phyloP scores from a whole-genome alignment of 495 filamentous ascomycete species.

The Daldinia caldariorum region DNA sequence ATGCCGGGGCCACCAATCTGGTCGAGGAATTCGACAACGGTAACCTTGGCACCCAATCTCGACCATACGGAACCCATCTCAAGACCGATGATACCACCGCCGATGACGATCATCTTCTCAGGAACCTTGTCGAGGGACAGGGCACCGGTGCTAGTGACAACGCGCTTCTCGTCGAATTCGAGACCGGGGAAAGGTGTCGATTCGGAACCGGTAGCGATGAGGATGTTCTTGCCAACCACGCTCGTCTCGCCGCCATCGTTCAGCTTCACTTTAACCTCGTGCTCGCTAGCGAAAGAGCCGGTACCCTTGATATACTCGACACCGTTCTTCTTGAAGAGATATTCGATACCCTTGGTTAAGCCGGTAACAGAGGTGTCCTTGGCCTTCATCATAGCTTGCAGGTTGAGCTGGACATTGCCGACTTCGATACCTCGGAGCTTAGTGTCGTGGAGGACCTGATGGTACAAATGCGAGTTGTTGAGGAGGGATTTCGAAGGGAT shows the following conservation, averaged over 20 bases:
- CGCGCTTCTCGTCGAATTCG: slow-evolving; percentile 95
- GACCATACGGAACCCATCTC: slow-evolving; percentile 99
- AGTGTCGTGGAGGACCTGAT: slow-evolving; percentile 95
- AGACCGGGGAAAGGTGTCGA: slow-evolving; percentile 95
- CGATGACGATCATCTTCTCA: slow-evolving; percentile 97
- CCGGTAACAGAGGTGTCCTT: slow-evolving; percentile 91
- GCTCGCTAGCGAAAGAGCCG: slow-evolving; percentile 84
- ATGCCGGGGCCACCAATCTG: slow-evolving; percentile 98
- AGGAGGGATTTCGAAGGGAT: slow-evolving; percentile 99
- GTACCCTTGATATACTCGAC: slow-evolving; percentile 97
- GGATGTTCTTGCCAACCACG: slow-evolving; percentile 90
- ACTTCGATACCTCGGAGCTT: slow-evolving; percentile 96
- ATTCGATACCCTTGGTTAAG: slow-evolving; percentile 97
- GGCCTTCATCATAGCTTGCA: slow-evolving; percentile 95
- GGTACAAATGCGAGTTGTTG: slow-evolving; percentile 99
- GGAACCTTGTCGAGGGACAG: slow-evolving; percentile 88
- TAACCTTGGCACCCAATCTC: slow-evolving; percentile 89
- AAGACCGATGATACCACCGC: slow-evolving; percentile 97
- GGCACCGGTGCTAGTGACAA: slow-evolving; percentile 95
- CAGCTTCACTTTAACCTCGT: slow-evolving; percentile 90
- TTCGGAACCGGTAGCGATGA: slow-evolving; percentile 95
- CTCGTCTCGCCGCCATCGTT: slow-evolving; percentile 88
- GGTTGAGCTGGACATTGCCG: slow-evolving; percentile 94
- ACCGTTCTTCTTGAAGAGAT: slow-evolving; percentile 97
- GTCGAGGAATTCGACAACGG: slow-evolving; percentile 93